A percentile compares a stretch with the other conserved stretches of the same genome.
Conservation (phyloP, 2,329 filamentous ascomycete genomes). For the Cladophialophora psammophila region DNA sequence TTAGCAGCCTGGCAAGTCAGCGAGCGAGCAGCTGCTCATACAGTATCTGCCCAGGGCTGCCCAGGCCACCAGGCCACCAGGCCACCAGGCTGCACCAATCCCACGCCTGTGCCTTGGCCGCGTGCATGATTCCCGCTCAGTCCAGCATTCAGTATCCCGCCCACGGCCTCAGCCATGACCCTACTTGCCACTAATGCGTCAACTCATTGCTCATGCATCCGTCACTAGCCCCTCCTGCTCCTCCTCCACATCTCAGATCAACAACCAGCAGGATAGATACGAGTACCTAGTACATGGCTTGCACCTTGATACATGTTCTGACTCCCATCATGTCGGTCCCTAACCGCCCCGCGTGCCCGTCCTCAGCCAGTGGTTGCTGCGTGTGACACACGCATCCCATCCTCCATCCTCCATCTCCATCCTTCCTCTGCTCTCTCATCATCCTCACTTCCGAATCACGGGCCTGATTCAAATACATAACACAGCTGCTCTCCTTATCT, state of each 20-base stretch:
- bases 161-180: background rate
- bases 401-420: background rate
- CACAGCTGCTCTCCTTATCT: slow-evolving; percentile 9
- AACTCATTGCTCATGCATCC: background rate
- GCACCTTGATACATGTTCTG: background rate
- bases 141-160: slow-evolving; percentile 1
- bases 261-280: background rate
- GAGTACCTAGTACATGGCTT: background rate
- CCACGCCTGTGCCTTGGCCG: slow-evolving; percentile 21
- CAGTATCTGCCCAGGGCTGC: background rate
- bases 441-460: slow-evolving; percentile 13
- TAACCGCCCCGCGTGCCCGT: slow-evolving; percentile 8
- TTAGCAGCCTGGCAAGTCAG: slow-evolving; percentile 4
- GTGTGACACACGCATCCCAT: slow-evolving; percentile 16
- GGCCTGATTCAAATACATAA: background rate
- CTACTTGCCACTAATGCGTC: background rate
- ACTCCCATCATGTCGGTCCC: background rate
- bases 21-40: background rate
- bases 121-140: slow-evolving; percentile 17
- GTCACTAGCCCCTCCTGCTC: background rate
- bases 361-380: slow-evolving; percentile 4
- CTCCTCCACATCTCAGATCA: slow-evolving; percentile 6
- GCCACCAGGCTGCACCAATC: slow-evolving; percentile 18
- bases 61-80: background rate
- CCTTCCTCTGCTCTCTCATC: slow-evolving; percentile 3